A percentile compares a stretch with the other conserved stretches of the same genome.
These are phyloP conservation scores for Schizonepeta tenuifolia DNA, from an alignment of 257 asterid species.

Conservation along the genomic window DNA sequence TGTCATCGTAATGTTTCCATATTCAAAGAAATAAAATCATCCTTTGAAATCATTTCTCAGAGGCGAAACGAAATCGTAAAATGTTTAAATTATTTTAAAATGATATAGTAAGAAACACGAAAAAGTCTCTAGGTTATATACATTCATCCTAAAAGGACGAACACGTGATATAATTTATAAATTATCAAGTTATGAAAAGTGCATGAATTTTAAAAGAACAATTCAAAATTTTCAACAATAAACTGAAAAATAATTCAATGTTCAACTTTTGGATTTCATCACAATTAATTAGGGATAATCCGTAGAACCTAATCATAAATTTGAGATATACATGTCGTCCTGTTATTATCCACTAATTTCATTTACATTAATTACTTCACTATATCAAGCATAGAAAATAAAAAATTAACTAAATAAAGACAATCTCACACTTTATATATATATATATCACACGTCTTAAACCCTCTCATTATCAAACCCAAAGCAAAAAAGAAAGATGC, in stretches of 20 bases:
- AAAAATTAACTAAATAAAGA: too few relatives aligned
- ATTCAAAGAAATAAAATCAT: too few relatives aligned
- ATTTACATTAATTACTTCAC: not conserved
- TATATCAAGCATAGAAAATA: too few relatives aligned
- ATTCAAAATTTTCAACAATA: not conserved
- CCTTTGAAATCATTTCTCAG: too few relatives aligned
- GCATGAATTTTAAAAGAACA: not conserved
- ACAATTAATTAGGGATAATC: not conserved
- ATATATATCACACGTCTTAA: too few relatives aligned
- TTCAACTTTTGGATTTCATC: not conserved
- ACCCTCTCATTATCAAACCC: not conserved
- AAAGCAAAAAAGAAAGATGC: not conserved
- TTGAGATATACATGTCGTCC: not conserved
- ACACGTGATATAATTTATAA: too few relatives aligned
- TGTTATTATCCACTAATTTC: not conserved
- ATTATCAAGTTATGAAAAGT: not conserved
- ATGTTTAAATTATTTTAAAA: not conserved
- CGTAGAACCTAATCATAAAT: not conserved
- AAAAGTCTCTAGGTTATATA: too few relatives aligned
- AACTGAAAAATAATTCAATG: not conserved
- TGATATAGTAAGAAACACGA: too few relatives aligned
- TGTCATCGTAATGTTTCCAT: too few relatives aligned
- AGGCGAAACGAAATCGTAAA: not conserved
- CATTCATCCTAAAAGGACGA: too few relatives aligned
- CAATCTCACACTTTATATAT: not conserved